Conservation (phyloP, 2,329 filamentous ascomycete species). For the Alternaria rosae region DNA sequence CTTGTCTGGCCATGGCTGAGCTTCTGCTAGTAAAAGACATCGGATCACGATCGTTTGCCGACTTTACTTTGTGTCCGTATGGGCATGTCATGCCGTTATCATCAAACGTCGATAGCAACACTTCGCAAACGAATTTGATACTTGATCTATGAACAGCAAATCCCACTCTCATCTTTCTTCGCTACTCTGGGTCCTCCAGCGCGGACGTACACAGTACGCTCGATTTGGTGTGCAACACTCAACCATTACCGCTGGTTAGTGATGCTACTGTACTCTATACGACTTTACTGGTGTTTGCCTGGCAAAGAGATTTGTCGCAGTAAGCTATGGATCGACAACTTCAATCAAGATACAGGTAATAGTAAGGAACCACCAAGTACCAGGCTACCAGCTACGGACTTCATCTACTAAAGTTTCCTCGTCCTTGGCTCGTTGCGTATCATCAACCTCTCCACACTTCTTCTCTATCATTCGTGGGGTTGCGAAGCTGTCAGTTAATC, state of each 20-base stretch:
- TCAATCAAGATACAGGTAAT: not conserved
- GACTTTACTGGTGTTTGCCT: not conserved
- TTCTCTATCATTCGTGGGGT: not conserved
- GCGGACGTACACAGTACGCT: not conserved
- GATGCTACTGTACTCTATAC: not conserved
- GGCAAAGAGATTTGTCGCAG: not conserved
- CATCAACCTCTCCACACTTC: not conserved
- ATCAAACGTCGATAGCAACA: not conserved
- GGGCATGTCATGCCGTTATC: not conserved
- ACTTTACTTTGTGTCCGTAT: not conserved
- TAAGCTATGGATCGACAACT: not conserved
- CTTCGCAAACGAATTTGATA: not conserved
- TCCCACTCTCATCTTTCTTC: not conserved
- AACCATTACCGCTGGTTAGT: not conserved
- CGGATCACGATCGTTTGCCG: not conserved
- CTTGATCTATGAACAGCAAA: not conserved
- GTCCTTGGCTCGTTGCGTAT: not conserved
- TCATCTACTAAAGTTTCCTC: fast-evolving
- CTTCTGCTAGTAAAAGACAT: not conserved
- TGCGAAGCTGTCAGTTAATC: not conserved
- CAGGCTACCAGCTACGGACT: not conserved
- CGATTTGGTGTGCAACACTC: not conserved
- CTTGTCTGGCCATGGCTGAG: not conserved
- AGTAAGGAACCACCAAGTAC: not conserved
- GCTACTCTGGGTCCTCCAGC: not conserved